Evolutionary conservation across 2,329 filamentous ascomycete species (phyloP).

Genomic region (Calonectria honghensis): DNA sequence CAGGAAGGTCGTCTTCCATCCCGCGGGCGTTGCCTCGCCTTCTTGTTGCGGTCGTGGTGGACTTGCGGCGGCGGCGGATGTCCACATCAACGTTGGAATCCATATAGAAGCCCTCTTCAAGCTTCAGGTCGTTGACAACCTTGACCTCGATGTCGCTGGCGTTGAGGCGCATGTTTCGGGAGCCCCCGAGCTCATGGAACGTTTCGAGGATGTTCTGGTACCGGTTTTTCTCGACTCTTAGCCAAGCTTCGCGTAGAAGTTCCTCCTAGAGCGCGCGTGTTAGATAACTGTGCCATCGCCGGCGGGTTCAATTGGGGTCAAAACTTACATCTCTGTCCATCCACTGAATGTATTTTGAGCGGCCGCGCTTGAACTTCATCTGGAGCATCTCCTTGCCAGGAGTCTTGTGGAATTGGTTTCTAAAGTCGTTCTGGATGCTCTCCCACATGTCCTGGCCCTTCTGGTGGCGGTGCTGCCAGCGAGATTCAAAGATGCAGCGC

Average conservation of each 20-base stretch:
- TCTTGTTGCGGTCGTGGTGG: slow-evolving; percentile 55
- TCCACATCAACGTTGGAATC: slow-evolving; percentile 62
- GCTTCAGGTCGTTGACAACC: slow-evolving; percentile 66
- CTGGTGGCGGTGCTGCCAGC: slow-evolving; percentile 65
- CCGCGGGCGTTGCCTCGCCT: slow-evolving; percentile 53
- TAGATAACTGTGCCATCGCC: slow-evolving; percentile 25
- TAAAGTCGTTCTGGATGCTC: slow-evolving; percentile 68
- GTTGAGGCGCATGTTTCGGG: slow-evolving; percentile 69
- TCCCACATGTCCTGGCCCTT: slow-evolving; percentile 77
- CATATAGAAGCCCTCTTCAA: slow-evolving; percentile 63
- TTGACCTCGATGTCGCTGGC: slow-evolving; percentile 69
- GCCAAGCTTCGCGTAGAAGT: slow-evolving; percentile 63
- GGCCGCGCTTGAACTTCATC: slow-evolving; percentile 73
- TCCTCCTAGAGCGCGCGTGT: slow-evolving; percentile 59
- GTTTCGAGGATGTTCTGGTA: slow-evolving; percentile 65
- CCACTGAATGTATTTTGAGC: slow-evolving; percentile 70
- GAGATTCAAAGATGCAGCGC: slow-evolving; percentile 69
- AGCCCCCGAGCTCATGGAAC: slow-evolving; percentile 71
- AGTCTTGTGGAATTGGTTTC: slow-evolving; percentile 58
- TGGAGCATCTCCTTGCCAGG: slow-evolving; percentile 71
- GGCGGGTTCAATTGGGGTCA: neutral
- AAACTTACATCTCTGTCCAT: slow-evolving; percentile 69
- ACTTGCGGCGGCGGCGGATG: slow-evolving; percentile 64
- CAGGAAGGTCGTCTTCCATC: slow-evolving; percentile 49
- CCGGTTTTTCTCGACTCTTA: slow-evolving; percentile 64